Conservation (phyloP, 352 stramenopile species). For the Globisporangium parvum region DNA sequence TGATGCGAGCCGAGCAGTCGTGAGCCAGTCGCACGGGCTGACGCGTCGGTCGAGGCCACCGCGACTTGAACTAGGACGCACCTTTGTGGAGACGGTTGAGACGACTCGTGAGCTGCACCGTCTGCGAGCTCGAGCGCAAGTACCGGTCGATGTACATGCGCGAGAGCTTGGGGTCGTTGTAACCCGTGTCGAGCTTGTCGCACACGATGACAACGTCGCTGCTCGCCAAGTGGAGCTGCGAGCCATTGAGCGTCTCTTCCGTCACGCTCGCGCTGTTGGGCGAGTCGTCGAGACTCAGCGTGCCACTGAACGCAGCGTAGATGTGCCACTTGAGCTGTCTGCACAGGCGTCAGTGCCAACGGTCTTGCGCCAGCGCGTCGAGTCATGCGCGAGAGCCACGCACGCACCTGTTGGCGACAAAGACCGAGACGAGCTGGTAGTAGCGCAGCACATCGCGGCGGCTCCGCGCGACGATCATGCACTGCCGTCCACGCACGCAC, state of each 20-base stretch:
- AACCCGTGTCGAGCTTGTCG: conserved; percentile 83
- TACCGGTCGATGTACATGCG: conserved; percentile 85
- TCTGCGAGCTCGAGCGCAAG: conserved; percentile 52
- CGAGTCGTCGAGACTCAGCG: conserved; percentile 19
- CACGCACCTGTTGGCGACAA: conserved; percentile 43
- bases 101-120: conserved; percentile 78
- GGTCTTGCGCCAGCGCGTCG: no score
- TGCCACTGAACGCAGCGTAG: conserved; percentile 67
- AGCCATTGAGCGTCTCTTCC: conserved; percentile 63
- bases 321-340: conserved; percentile 51
- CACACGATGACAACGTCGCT: conserved; percentile 80
- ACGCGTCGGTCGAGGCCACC: neutral
- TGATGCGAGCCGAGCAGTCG: no score
- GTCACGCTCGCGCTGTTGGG: conserved; percentile 25
- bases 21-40: neutral
- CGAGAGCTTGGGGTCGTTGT: conserved; percentile 67
- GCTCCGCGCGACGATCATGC: conserved; percentile 78
- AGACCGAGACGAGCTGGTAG: conserved; percentile 53
- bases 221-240: conserved; percentile 34
- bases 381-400: neutral
- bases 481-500: conserved; percentile 28
- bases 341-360: neutral
- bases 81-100: conserved; percentile 62
- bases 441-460: conserved; percentile 77
- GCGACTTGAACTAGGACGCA: conserved; percentile 1